phyloP scores from a whole-genome alignment of 352 stramenopile species.

The Phytophthora hibernalis region DNA sequence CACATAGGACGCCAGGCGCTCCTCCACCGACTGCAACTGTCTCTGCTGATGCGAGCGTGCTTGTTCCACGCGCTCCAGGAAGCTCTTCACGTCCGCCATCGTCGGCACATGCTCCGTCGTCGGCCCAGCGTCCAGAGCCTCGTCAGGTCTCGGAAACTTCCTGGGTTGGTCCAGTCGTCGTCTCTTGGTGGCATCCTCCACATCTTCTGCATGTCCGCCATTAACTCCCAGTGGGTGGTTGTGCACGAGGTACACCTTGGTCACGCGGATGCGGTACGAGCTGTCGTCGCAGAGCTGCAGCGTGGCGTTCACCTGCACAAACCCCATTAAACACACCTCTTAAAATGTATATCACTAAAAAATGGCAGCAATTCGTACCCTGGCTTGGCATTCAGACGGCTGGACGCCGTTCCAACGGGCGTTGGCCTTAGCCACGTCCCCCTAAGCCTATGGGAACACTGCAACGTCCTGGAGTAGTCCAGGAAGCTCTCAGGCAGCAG shows the following conservation, averaged over 20 bases:
- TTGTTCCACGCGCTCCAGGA: constrained; percentile 29
- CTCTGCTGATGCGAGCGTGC: constrained; percentile 13
- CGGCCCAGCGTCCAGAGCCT: not conserved
- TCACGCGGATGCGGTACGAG: constrained; percentile 36
- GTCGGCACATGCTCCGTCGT: constrained; percentile 16
- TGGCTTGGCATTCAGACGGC: constrained; percentile 41
- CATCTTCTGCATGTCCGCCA: not conserved
- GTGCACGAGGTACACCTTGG: constrained; percentile 34
- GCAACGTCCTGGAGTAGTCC: constrained; percentile 43
- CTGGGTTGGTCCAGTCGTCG: constrained; percentile 15
- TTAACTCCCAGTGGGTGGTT: constrained; percentile 33
- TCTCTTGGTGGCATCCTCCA: constrained; percentile 8
- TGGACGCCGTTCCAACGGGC: constrained; percentile 33
- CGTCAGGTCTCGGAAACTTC: constrained; percentile 1
- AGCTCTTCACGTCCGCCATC: constrained; percentile 31
- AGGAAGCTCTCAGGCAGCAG: constrained; percentile 38
- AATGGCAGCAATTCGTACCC: constrained; percentile 9
- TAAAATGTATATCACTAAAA: no score
- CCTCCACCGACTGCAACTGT: constrained; percentile 33
- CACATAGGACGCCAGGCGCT: constrained; percentile 38
- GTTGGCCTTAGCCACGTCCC: not conserved
- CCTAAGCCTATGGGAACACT: constrained; percentile 34
- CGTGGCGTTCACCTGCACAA: constrained; percentile 38
- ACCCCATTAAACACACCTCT: not conserved
- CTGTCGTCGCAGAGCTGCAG: constrained; percentile 34